These are phyloP conservation scores for Tardiomyces digboiensis DNA, from an alignment of 1,139 yeast species.

Conservation along the genomic window DNA sequence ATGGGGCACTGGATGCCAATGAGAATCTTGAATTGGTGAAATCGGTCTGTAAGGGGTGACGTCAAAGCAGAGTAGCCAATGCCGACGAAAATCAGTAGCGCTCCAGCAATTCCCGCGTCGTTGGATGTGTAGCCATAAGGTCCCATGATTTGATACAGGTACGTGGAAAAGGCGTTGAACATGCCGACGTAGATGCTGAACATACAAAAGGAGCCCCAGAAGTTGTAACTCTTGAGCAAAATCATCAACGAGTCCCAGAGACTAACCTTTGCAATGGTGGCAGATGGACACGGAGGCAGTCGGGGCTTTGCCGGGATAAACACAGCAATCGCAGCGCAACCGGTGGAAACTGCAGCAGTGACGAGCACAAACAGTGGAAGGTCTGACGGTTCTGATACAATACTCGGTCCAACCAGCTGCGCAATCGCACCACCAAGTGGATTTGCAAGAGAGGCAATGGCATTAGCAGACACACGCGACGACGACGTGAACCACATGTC, in stretches of 20 bases:
- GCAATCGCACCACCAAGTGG: slow-evolving; percentile 32
- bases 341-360: slow-evolving; percentile 22
- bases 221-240: slow-evolving; percentile 12
- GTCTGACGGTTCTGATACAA: slow-evolving; percentile 17
- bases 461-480: slow-evolving; percentile 28
- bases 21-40: slow-evolving; percentile 18
- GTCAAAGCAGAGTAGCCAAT: slow-evolving; percentile 23
- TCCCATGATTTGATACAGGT: slow-evolving; percentile 25
- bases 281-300: slow-evolving; percentile 26
- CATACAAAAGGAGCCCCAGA: slow-evolving; percentile 17
- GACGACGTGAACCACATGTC: slow-evolving; percentile 28
- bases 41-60: slow-evolving; percentile 25
- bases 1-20: slow-evolving; percentile 22
- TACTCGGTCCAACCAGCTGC: slow-evolving; percentile 26
- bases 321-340: slow-evolving; percentile 13
- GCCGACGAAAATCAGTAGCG: slow-evolving; percentile 25
- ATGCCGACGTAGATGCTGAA: slow-evolving; percentile 28
- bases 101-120: slow-evolving; percentile 29
- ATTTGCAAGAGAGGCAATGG: slow-evolving; percentile 27
- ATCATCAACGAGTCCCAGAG: slow-evolving; percentile 16
- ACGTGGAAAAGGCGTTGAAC: slow-evolving; percentile 27
- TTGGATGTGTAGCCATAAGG: slow-evolving; percentile 27
- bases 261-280: slow-evolving; percentile 19
- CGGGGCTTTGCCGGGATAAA: slow-evolving; percentile 21
- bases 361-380: slow-evolving; percentile 20